phyloP scores from a whole-genome alignment of 306 rosid species.

The Prinsepia uniflora region DNA sequence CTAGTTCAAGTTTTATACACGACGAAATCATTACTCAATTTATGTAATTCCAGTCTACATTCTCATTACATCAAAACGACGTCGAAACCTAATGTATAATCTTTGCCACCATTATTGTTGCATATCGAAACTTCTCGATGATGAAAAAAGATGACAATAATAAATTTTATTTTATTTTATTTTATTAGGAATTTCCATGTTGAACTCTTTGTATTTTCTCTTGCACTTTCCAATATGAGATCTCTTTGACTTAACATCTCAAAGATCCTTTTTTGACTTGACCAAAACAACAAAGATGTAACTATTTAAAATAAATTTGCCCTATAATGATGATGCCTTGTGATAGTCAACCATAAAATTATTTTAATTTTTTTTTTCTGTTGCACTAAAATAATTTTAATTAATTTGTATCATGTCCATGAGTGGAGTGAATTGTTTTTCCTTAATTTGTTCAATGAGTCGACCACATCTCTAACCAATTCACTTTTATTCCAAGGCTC shows the following conservation, averaged over 20 bases:
- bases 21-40: too few relatives aligned
- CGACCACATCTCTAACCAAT: slow-evolving; percentile 12
- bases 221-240: slow-evolving; percentile 22
- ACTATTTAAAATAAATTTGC: slow-evolving; percentile 9
- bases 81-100: too few relatives aligned
- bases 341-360: slow-evolving; percentile 28
- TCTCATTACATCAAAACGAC: too few relatives aligned
- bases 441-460: slow-evolving; percentile 5
- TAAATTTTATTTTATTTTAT: too few relatives aligned
- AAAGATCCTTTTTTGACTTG: slow-evolving; percentile 23
- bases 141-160: too few relatives aligned
- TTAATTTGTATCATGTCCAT: not conserved
- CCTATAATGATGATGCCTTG: slow-evolving; percentile 12
- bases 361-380: not conserved
- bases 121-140: too few relatives aligned
- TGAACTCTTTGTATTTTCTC: slow-evolving; percentile 12
- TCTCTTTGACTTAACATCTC: slow-evolving; percentile 29
- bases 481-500: not conserved
- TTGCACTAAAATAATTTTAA: not conserved
- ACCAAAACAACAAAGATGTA: not conserved
- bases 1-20: too few relatives aligned
- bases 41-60: too few relatives aligned
- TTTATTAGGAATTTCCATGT: not conserved
- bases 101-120: too few relatives aligned
- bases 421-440: not conserved